Evolutionary conservation across 192 early-diverging fungal genomes (phyloP).

Genomic region (Podila epicladia): DNA sequence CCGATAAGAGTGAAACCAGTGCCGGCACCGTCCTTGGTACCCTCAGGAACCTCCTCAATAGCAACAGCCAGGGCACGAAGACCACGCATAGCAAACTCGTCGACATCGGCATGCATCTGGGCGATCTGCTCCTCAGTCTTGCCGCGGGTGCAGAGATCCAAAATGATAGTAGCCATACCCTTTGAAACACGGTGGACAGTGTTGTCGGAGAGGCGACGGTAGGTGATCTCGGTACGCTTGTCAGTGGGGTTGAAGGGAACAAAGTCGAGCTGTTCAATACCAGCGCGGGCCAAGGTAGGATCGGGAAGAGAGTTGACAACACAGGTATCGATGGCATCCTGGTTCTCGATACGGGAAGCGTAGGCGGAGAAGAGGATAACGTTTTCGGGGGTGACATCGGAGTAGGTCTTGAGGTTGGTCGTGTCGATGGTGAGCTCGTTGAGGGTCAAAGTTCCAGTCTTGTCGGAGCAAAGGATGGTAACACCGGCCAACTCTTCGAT

Average conservation of each 20-base stretch:
- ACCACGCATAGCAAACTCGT: conserved; percentile 53
- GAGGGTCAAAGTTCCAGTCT: conserved; percentile 94
- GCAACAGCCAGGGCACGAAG: conserved; percentile 81
- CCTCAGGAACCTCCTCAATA: conserved; percentile 69
- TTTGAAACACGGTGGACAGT: conserved; percentile 76
- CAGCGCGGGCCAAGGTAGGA: conserved; percentile 62
- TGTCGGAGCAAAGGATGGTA: conserved; percentile 91
- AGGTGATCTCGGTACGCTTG: conserved; percentile 82
- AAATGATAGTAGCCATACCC: conserved; percentile 79
- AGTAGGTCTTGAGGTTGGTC: conserved; percentile 76
- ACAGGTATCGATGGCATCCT: conserved; percentile 85
- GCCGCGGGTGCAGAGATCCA: conserved; percentile 76
- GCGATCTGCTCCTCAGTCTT: conserved; percentile 69
- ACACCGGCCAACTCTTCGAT: conserved; percentile 86
- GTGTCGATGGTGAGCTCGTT: conserved; percentile 83
- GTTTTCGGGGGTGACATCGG: conserved; percentile 65
- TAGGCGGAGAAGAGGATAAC: conserved; percentile 76
- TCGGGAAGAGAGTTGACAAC: conserved; percentile 74
- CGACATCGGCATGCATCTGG: conserved; percentile 68
- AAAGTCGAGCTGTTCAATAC: conserved; percentile 75
- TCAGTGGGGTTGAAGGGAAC: conserved; percentile 80
- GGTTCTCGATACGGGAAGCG: conserved; percentile 80
- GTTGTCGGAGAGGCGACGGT: conserved; percentile 69
- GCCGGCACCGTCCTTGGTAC: conserved; percentile 66
- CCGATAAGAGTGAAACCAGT: conserved; percentile 75